Evolutionary conservation across 306 rosid genomes (phyloP).

Genomic region (Senna tora): DNA sequence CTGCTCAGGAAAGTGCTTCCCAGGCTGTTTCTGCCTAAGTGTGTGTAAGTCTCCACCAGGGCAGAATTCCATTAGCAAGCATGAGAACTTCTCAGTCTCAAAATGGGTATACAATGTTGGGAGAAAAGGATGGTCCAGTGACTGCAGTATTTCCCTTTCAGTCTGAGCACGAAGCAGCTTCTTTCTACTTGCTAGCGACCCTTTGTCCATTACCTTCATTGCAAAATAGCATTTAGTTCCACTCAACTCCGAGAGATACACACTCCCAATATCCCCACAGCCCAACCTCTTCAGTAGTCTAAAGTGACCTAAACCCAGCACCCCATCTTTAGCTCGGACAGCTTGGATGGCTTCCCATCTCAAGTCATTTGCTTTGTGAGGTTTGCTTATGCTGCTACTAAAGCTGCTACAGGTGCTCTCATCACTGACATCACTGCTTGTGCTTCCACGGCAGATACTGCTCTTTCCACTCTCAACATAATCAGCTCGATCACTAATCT

Average conservation of each 20-base stretch:
- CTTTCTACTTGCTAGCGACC: slow-evolving; percentile 86
- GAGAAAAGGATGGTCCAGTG: slow-evolving; percentile 96
- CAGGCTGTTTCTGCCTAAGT: slow-evolving; percentile 94
- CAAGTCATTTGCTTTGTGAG: slow-evolving; percentile 96
- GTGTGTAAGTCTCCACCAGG: slow-evolving; percentile 99
- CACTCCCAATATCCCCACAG: slow-evolving; percentile 99
- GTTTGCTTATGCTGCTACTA: slow-evolving; percentile 85
- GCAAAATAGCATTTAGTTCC: slow-evolving; percentile 97
- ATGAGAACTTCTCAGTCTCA: slow-evolving; percentile 96
- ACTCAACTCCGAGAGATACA: slow-evolving; percentile 89
- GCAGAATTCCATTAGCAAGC: slow-evolving; percentile 99
- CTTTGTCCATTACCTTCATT: slow-evolving; percentile 99
- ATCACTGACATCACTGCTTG: slow-evolving; percentile 94
- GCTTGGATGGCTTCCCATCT: slow-evolving; percentile 98
- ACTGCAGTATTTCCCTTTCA: slow-evolving; percentile 91
- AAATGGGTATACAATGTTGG: slow-evolving; percentile 93
- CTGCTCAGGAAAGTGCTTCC: slow-evolving; percentile 97
- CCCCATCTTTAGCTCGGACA: slow-evolving; percentile 80
- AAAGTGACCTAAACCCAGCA: slow-evolving; percentile 85
- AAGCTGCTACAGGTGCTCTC: slow-evolving; percentile 98
- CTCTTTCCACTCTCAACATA: slow-evolving; percentile 81
- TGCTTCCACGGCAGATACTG: slow-evolving; percentile 94
- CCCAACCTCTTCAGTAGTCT: slow-evolving; percentile 92
- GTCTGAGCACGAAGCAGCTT: slow-evolving; percentile 99
- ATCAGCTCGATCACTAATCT: slow-evolving; percentile 63